These are phyloP conservation scores for Dioscorea alata DNA, from an alignment of 106 monocot genomes.

Conservation along the genomic window DNA sequence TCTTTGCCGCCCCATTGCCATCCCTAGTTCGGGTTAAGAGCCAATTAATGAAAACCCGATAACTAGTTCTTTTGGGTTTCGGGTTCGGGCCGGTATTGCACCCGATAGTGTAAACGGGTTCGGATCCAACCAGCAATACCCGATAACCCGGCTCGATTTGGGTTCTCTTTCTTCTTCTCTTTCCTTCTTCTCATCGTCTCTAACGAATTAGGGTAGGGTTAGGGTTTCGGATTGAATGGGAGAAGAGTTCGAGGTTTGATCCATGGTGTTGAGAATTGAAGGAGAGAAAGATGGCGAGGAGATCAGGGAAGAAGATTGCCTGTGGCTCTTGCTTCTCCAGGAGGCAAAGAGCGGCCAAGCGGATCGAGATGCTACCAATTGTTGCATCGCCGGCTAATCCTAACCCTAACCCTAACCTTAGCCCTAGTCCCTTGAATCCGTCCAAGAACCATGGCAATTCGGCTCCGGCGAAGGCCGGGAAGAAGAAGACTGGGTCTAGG, in stretches of 20 bases:
- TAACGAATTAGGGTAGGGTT: neutral
- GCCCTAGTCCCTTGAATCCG: neutral
- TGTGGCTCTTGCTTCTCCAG: neutral
- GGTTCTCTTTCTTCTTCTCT: neutral
- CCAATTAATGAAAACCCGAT: no score
- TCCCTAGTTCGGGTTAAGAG: no score
- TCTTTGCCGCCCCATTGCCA: no score
- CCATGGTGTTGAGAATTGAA: neutral
- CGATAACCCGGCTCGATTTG: neutral
- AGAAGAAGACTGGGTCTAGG: neutral
- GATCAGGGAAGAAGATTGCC: neutral
- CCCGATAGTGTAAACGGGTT: no score
- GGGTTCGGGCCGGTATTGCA: no score
- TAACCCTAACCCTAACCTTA: neutral
- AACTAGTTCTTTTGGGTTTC: no score
- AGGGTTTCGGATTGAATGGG: neutral
- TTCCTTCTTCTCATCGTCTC: neutral
- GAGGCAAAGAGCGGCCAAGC: neutral
- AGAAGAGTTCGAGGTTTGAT: neutral
- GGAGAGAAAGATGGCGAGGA: neutral
- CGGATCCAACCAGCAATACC: no score
- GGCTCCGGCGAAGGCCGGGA: neutral
- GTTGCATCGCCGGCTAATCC: neutral
- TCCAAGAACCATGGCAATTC: neutral
- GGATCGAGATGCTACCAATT: conserved; percentile 7